Evolutionary conservation across 2,329 filamentous ascomycete genomes (phyloP).

Genomic region (Colletotrichum incanum): DNA sequence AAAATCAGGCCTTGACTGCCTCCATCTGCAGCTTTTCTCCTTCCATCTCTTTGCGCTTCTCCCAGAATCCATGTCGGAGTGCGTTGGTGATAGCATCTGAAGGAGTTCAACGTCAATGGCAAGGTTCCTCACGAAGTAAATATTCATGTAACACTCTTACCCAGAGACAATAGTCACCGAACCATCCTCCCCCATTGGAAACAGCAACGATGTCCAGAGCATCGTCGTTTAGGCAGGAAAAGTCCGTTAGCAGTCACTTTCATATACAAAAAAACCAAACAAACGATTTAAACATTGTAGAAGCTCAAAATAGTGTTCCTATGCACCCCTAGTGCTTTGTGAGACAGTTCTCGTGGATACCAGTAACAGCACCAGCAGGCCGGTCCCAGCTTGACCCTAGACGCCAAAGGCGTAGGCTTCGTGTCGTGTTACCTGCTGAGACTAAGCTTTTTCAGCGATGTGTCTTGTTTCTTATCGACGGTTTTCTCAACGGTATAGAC

Average conservation of each 20-base stretch:
- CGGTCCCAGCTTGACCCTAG: neutral
- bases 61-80: too few relatives aligned
- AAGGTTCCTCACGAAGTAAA: too few relatives aligned
- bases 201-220: neutral
- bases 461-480: neutral
- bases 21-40: neutral
- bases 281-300: neutral
- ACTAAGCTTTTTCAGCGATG: neutral
- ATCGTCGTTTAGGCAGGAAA: neutral
- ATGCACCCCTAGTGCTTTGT: neutral
- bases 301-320: neutral
- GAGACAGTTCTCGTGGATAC: too few relatives aligned
- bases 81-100: too few relatives aligned
- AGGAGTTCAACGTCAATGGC: too few relatives aligned
- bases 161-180: neutral
- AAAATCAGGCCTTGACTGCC: neutral
- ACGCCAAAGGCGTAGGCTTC: neutral
- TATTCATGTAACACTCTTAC: too few relatives aligned
- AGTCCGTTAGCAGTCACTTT: neutral
- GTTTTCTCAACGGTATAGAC: neutral
- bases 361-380: neutral
- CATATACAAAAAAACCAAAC: neutral
- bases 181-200: neutral
- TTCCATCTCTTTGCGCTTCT: neutral
- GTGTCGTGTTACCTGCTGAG: neutral